Evolutionary conservation across 768 basidiomycete genomes (phyloP).

Genomic region (Pisolithus orientalis): DNA sequence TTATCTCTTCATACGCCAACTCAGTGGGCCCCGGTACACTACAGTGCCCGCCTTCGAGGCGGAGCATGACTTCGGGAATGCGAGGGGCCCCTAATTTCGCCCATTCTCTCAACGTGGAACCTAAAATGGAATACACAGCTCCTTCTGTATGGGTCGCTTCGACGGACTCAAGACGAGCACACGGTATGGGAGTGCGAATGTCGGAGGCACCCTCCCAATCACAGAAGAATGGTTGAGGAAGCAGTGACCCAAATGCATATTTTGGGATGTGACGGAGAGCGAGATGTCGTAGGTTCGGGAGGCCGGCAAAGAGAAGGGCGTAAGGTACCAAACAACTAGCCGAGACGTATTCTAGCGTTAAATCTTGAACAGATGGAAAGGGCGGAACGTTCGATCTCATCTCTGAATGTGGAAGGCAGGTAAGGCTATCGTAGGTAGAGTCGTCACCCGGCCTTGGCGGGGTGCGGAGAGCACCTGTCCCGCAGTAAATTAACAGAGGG

Average conservation of each 20-base stretch:
- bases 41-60: constrained; percentile 16
- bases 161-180: constrained; percentile 6
- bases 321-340: constrained; percentile 20
- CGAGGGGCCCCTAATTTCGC: constrained; percentile 16
- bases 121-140: constrained; percentile 10
- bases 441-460: constrained; percentile 5
- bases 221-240: constrained; percentile 13
- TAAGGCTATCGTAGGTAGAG: constrained; percentile 3
- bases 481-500: constrained; percentile 24
- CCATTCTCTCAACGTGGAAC: constrained; percentile 10
- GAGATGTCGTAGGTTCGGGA: constrained; percentile 13
- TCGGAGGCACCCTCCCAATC: constrained; percentile 3
- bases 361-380: constrained; percentile 31
- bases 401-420: constrained; percentile 8
- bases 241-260: constrained; percentile 10
- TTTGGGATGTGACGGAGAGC: constrained; percentile 15
- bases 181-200: constrained; percentile 9
- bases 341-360: constrained; percentile 34
- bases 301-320: constrained; percentile 10
- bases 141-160: constrained; percentile 10
- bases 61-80: constrained; percentile 25
- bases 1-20: constrained; percentile 6
- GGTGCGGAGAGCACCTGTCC: constrained; percentile 21
- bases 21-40: constrained; percentile 9
- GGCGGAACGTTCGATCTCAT: constrained; percentile 15